phyloP scores from a whole-genome alignment of 2,329 filamentous ascomycete species.

The Colletotrichum eleusines region DNA sequence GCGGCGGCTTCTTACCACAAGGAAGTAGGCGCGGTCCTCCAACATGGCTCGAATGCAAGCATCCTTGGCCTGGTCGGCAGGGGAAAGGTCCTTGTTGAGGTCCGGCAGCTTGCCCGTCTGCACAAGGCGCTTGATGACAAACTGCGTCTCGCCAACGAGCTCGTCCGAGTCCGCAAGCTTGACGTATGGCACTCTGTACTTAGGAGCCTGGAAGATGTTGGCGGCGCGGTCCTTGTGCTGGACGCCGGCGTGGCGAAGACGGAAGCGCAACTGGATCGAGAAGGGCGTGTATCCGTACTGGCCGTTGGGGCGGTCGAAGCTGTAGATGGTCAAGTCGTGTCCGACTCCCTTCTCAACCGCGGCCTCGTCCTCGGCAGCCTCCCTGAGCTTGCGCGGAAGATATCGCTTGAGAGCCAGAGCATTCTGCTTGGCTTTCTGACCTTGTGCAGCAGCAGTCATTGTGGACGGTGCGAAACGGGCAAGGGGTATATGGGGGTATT shows the following conservation, averaged over 20 bases:
- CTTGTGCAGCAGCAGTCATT: conserved; percentile 37
- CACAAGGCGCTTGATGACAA: conserved; percentile 42
- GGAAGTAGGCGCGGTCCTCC: conserved; percentile 44
- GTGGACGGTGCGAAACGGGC: conserved; percentile 10
- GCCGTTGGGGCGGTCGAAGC: conserved; percentile 41
- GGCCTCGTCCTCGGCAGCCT: conserved; percentile 40
- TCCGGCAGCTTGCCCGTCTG: conserved; percentile 41
- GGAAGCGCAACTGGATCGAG: conserved; percentile 44
- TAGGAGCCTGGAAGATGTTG: conserved; percentile 42
- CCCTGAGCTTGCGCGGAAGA: conserved; percentile 38
- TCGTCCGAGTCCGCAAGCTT: conserved; percentile 42
- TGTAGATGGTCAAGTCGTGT: conserved; percentile 43
- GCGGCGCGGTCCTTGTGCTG: conserved; percentile 41
- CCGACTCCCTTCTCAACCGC: conserved; percentile 40
- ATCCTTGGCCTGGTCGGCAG: conserved; percentile 39
- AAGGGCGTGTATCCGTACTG: conserved; percentile 43
- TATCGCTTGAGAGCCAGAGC: conserved; percentile 39
- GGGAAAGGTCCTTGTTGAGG: conserved; percentile 33
- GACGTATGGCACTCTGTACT: conserved; percentile 43
- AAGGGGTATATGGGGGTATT: conserved; percentile 33
- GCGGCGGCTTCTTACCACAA: conserved; percentile 38
- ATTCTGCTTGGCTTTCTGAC: conserved; percentile 41
- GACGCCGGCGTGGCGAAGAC: conserved; percentile 42
- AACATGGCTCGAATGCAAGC: conserved; percentile 42
- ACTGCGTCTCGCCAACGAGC: conserved; percentile 43